Percentiles rank a stretch among this genome's conserved stretches.
phyloP scores from a whole-genome alignment of 2,329 filamentous ascomycete genomes.

The Aureobasidium sp. region DNA sequence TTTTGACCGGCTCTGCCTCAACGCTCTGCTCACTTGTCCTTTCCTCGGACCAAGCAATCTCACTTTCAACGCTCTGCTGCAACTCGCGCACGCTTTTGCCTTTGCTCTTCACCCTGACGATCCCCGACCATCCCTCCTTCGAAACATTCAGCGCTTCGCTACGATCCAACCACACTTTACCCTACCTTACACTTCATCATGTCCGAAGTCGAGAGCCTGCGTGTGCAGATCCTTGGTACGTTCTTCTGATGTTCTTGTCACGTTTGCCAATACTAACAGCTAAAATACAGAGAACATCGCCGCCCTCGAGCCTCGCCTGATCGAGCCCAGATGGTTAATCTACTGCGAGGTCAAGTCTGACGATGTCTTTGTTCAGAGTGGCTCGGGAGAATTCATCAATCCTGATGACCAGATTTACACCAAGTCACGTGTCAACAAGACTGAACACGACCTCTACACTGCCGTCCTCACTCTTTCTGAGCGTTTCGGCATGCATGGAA shows the following conservation, averaged over 20 bases:
- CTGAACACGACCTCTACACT: background rate
- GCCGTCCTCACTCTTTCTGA: background rate
- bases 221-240: constrained; percentile 11
- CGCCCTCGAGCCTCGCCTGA: background rate
- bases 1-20: too few species aligned
- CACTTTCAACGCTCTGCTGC: background rate
- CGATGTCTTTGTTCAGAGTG: background rate
- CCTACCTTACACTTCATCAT: background rate
- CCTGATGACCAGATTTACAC: background rate
- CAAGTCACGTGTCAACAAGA: background rate
- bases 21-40: background rate
- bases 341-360: background rate
- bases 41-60: background rate
- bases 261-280: background rate
- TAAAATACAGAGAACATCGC: background rate
- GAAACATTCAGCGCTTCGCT: background rate
- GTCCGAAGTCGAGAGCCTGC: background rate
- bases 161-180: background rate
- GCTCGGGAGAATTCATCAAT: background rate
- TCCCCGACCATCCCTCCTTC: background rate
- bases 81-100: background rate
- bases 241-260: background rate
- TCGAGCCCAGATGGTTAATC: background rate
- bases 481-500: background rate
- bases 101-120: background rate